Percentiles rank a stretch among this genome's conserved stretches.
These are phyloP conservation scores for Ustilago xerochloae DNA, from an alignment of 1,284 basidiomycete genomes.

Conservation along the genomic window DNA sequence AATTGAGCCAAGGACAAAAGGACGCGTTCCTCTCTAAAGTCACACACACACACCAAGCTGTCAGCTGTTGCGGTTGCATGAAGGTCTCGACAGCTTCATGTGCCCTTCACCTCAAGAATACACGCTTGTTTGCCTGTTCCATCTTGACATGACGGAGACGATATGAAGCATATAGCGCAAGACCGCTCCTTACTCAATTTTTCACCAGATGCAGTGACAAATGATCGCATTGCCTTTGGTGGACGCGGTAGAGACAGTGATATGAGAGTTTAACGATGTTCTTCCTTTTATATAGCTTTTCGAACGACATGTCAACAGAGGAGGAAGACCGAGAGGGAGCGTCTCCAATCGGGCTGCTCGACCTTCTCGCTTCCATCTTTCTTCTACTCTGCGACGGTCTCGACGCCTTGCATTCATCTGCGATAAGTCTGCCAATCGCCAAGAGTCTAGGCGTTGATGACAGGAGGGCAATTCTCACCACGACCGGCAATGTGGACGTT, in stretches of 20 bases:
- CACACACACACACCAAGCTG: slow-evolving; percentile 1
- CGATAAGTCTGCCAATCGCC: too few relatives aligned
- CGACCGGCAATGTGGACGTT: slow-evolving; percentile 56
- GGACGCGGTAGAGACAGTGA: neutral
- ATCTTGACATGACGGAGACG: too few relatives aligned
- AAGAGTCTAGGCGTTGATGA: slow-evolving; percentile 4
- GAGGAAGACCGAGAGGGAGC: slow-evolving; percentile 7
- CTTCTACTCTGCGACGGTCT: neutral
- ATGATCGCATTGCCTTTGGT: neutral
- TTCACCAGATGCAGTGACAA: neutral
- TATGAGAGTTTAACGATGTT: neutral
- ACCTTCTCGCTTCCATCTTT: neutral
- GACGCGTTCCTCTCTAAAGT: slow-evolving; percentile 14
- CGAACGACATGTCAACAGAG: neutral
- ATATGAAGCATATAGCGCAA: too few relatives aligned
- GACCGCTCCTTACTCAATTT: too few relatives aligned
- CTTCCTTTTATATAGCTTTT: neutral
- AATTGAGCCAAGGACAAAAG: neutral
- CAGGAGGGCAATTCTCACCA: slow-evolving; percentile 48
- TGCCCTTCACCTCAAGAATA: neutral
- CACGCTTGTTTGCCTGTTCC: too few relatives aligned
- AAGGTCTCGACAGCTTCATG: neutral
- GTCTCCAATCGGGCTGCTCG: neutral
- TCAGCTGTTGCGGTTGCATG: neutral
- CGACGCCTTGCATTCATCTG: too few relatives aligned